phyloP scores from a whole-genome alignment of 2,329 filamentous ascomycete genomes.

The Drechslerella stenobrocha region DNA sequence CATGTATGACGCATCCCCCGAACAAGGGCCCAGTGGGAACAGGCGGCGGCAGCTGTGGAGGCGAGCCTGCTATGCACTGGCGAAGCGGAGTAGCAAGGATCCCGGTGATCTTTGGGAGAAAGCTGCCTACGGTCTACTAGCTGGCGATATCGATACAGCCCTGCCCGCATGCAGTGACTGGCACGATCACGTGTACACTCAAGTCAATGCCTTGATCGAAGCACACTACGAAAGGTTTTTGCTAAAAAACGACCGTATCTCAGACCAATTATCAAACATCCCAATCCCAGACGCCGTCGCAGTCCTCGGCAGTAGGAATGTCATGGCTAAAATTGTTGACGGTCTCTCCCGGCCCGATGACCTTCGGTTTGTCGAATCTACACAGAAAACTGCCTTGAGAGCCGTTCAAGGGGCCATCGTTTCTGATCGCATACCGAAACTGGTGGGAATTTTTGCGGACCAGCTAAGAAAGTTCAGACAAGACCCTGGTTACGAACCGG shows the following conservation, averaged over 20 bases:
- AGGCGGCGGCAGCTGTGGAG: slow-evolving; percentile 66
- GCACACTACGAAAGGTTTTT: slow-evolving; percentile 77
- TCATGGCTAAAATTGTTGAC: slow-evolving; percentile 61
- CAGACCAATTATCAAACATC: slow-evolving; percentile 63
- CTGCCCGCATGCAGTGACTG: slow-evolving; percentile 69
- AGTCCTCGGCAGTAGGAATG: slow-evolving; percentile 58
- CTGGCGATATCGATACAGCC: slow-evolving; percentile 79
- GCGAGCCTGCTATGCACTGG: slow-evolving; percentile 72
- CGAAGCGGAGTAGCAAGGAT: slow-evolving; percentile 64
- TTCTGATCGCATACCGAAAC: slow-evolving; percentile 56
- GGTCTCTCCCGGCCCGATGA: slow-evolving; percentile 40
- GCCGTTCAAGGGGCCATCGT: slow-evolving; percentile 76
- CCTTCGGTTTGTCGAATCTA: slow-evolving; percentile 59
- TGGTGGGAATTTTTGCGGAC: slow-evolving; percentile 49
- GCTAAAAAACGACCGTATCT: slow-evolving; percentile 62
- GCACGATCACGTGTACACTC: slow-evolving; percentile 84
- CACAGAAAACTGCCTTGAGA: slow-evolving; percentile 67
- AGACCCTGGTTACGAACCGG: slow-evolving; percentile 58
- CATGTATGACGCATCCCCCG: slow-evolving; percentile 51
- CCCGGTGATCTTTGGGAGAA: slow-evolving; percentile 76
- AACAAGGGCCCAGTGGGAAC: slow-evolving; percentile 55
- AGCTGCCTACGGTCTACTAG: slow-evolving; percentile 87
- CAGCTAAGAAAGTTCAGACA: slow-evolving; percentile 57
- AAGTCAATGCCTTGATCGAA: slow-evolving; percentile 83
- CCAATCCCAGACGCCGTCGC: slow-evolving; percentile 65